Percentiles rank a stretch among this genome's conserved stretches.
Conservation (phyloP, 768 basidiomycete genomes). For the Boletus pseudopeckii region DNA sequence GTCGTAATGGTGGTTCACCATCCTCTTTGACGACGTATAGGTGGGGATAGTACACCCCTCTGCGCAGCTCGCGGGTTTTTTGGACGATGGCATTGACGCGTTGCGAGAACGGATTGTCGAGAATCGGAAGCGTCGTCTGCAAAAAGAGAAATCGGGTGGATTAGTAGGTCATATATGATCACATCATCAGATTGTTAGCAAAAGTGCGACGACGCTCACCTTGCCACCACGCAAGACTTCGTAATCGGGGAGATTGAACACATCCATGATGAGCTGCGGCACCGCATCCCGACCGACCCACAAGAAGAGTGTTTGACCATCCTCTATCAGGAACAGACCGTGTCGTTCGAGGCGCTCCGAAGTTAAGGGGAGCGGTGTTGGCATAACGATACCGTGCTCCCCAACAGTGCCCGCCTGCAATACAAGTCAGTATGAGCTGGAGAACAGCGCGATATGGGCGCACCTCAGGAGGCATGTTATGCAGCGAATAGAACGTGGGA, state of each 20-base stretch:
- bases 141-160: neutral
- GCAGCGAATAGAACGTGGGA: constrained; percentile 92
- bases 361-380: constrained; percentile 83
- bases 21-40: constrained; percentile 98
- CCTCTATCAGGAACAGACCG: constrained; percentile 95
- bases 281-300: constrained; percentile 99
- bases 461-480: constrained; percentile 94
- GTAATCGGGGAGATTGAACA: constrained; percentile 87
- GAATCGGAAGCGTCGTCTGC: constrained; percentile 81
- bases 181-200: neutral
- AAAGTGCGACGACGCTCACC: constrained; percentile 38
- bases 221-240: constrained; percentile 92
- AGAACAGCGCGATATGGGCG: constrained; percentile 11
- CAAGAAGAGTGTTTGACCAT: constrained; percentile 96
- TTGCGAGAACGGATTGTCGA: constrained; percentile 95
- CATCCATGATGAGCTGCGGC: constrained; percentile 91
- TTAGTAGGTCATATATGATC: neutral
- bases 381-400: constrained; percentile 84
- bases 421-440: constrained; percentile 3
- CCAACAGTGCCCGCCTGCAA: constrained; percentile 84
- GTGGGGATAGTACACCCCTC: constrained; percentile 90
- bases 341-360: constrained; percentile 95
- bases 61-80: constrained; percentile 91
- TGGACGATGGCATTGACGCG: constrained; percentile 91
- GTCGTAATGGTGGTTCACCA: constrained; percentile 87